These are phyloP conservation scores for Hapsidospora chrysogenum DNA, from an alignment of 495 filamentous ascomycete species.

Conservation along the genomic window DNA sequence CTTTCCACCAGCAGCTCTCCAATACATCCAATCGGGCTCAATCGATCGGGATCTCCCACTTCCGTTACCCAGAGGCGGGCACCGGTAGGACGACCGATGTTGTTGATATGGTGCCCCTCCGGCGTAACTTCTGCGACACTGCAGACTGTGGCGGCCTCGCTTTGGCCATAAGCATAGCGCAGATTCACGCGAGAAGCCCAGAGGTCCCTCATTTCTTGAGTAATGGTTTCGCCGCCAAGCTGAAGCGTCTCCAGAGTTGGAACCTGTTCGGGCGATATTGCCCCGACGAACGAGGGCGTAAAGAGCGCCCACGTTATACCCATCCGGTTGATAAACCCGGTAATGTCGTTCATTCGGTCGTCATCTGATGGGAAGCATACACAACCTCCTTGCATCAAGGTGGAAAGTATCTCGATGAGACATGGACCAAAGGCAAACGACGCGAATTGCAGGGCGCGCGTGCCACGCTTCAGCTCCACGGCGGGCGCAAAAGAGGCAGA, in stretches of 20 bases:
- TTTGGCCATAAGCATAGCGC: constrained; percentile 25
- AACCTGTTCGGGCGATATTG: constrained; percentile 18
- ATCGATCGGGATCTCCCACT: constrained; percentile 25
- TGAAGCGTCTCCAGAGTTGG: constrained; percentile 21
- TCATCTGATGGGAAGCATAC: constrained; percentile 30
- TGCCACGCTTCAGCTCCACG: constrained; percentile 27
- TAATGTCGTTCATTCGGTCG: constrained; percentile 21
- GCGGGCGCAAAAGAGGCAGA: constrained; percentile 13
- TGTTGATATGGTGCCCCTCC: constrained; percentile 12
- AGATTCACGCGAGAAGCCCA: constrained; percentile 27
- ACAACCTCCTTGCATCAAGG: constrained; percentile 37
- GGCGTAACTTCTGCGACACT: constrained; percentile 8
- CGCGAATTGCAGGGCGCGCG: constrained; percentile 48
- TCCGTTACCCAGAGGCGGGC: constrained; percentile 28
- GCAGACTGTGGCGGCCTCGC: constrained; percentile 26
- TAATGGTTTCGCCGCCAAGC: constrained; percentile 11
- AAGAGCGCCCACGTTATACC: constrained; percentile 31
- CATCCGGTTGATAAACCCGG: constrained; percentile 24
- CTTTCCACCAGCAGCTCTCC: constrained; percentile 31
- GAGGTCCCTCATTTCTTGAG: constrained; percentile 8
- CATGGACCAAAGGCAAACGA: constrained; percentile 54
- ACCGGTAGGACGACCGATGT: constrained; percentile 24
- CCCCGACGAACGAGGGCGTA: constrained; percentile 25
- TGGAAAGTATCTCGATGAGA: constrained; percentile 49
- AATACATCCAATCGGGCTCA: constrained; percentile 25